Evolutionary conservation across 1,284 basidiomycete genomes (phyloP).

Genomic region (Rhodotorula sp.): DNA sequence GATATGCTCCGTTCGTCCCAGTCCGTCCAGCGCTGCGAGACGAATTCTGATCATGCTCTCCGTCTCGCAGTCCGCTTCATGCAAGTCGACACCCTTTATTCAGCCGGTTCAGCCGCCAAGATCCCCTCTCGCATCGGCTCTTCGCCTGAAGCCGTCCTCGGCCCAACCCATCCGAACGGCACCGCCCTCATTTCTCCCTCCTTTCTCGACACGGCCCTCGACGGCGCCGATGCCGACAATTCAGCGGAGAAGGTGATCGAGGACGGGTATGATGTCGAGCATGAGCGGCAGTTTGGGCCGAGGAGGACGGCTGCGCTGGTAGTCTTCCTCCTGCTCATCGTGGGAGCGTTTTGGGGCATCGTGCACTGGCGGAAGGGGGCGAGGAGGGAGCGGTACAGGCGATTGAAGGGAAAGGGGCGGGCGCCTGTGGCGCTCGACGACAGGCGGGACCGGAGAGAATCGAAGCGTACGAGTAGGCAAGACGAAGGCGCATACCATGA

Average conservation of each 20-base stretch:
- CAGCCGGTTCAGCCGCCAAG: conserved; percentile 68
- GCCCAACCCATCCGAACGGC: conserved; percentile 38
- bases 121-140: conserved; percentile 63
- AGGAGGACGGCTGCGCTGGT: conserved; percentile 40
- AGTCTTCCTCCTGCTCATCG: conserved; percentile 30
- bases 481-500: no score
- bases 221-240: not conserved
- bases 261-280: conserved; percentile 39
- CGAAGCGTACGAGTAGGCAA: no score
- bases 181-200: conserved; percentile 5
- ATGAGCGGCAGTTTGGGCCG: conserved; percentile 41
- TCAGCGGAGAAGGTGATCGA: conserved; percentile 6
- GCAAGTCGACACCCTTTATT: conserved; percentile 75
- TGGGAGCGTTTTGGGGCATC: conserved; percentile 12
- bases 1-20: conserved; percentile 75
- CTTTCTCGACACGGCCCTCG: not conserved
- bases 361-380: conserved; percentile 25
- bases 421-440: not conserved
- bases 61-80: conserved; percentile 68
- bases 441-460: not conserved
- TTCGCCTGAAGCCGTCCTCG: conserved; percentile 27
- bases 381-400: conserved; percentile 15
- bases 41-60: no score
- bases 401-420: conserved; percentile 30
- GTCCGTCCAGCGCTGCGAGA: not conserved